Evolutionary conservation across 2,329 filamentous ascomycete species (phyloP).

Genomic region (Claviceps quebecensis): DNA sequence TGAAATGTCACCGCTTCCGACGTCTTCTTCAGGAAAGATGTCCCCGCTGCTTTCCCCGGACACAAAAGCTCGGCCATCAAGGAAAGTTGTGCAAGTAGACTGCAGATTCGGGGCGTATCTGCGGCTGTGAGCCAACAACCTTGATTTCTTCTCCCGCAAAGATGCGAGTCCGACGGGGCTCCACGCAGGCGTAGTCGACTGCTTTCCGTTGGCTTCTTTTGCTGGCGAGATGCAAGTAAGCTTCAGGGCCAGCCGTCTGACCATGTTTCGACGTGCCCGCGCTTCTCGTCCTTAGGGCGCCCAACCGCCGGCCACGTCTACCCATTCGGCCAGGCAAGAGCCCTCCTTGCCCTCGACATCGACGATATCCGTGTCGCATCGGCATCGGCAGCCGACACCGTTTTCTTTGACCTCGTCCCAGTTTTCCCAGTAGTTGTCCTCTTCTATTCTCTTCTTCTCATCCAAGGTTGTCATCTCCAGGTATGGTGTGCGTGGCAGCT

Average conservation of each 20-base stretch:
- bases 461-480: constrained; percentile 70
- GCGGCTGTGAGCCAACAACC: neutral
- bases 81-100: neutral
- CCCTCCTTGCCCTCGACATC: constrained; percentile 97
- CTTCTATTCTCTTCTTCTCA: constrained; percentile 72
- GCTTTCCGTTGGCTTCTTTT: neutral
- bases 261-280: neutral
- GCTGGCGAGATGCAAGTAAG: neutral
- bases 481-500: constrained; percentile 66
- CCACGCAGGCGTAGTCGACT: neutral
- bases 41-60: neutral
- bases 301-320: constrained; percentile 93
- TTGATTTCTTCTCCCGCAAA: neutral
- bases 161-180: neutral
- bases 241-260: neutral
- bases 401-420: constrained; percentile 85
- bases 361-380: constrained; percentile 92
- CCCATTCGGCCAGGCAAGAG: constrained; percentile 90
- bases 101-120: neutral
- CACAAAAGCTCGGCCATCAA: neutral
- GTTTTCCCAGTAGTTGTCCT: constrained; percentile 91
- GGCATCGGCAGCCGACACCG: constrained; percentile 89
- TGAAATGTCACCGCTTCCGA: constrained; percentile 1
- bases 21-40: neutral
- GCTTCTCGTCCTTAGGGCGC: constrained; percentile 29